Evolutionary conservation across 2,329 filamentous ascomycete genomes (phyloP), one percentile per base, ranked within the genome.

Genomic region (Dendryphion nanum): DNA sequence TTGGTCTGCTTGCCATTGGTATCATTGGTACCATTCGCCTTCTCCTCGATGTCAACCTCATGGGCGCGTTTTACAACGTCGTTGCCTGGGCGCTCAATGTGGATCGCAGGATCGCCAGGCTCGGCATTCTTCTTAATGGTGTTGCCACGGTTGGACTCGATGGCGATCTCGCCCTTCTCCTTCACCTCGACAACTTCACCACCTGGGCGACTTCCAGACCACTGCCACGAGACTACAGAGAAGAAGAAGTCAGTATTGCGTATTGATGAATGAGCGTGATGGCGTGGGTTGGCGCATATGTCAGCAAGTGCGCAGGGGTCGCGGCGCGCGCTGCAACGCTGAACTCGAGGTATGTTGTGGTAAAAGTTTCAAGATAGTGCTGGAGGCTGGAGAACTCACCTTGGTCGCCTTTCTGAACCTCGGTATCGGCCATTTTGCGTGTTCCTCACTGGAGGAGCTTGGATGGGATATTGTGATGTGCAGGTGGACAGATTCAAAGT

Each of bases 21-120:
- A 8, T 26, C 10, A 39, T 55, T 63, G 43, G 43, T 51, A 14
- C 55, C 62, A 19, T 57, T 53, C 28, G 59, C 59, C 50, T 65
- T 64, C 50, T 75, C 57, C 40, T 81, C 77, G 21, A 83, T 68
- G 3, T 74, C 71, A 18, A 83, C 66, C 63, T 84, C 81, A 30
- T 72, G 76, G 10, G 79, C 77, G 45, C 72, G 72, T 67, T 84
- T 83, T 36, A 82, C 79, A 15, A 83, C 79, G 57, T 84, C 80
- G 51, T 83, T 82, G 33, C 81, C 80, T 12, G 72, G 68, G 31
- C 79, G 72, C 50, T 71, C 70, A 50, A 84, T 64, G 46, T 76
- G 74, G 5, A 84, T 76, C 20, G 80, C 81, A 3, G 79, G 81
- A 47, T 84, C 79, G 15, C 72, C 71, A 18, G 75, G 72, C 18